Evolutionary conservation across 768 basidiomycete genomes (phyloP), one percentile per base, ranked within the genome.

Genomic region (Collybia sordida): DNA sequence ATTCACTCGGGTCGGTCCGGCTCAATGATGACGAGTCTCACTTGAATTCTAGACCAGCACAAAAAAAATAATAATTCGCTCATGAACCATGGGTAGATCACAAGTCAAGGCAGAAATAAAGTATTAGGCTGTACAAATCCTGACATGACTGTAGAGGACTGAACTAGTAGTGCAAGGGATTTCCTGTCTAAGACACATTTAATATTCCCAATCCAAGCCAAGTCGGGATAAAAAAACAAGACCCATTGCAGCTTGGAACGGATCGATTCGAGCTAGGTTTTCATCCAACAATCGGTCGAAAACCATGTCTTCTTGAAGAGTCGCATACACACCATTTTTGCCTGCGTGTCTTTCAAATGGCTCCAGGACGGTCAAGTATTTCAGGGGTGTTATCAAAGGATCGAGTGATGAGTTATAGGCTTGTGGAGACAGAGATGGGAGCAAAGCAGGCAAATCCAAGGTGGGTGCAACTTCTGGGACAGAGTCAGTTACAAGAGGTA

Each of bases 231-330:
- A 59, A 41, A 73, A 66, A 5, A 73, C 67, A 24, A 78, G 59
- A 18, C 74, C 74, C 74, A 79, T 78, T 7, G 78, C 71, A n/a
- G 72, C 75, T 49, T 71, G 68, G 52, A 79, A 78, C 18, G 76
- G 72, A 48, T 73, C 72, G 18, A 60, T 59, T 27, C 48, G 51
- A 4, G 60, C 64, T 35, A 77, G 57, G 9, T 56, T 59, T 27
- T 69, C 66, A 49, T 72, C 66, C 6, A 74, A 56, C 49, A 76
- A 55, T 19, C 61, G 61, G 21, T 63, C 59, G 39, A 68, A 54
- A 35, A 74, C 48, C 22, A 53, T 56, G 17, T 61, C 52, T 43
- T 62, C 50, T 23, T 53, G 51, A 56, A 62, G 46, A 3, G 52
- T 50, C 6, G 41, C 31, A 24, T 62, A 64, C 6, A 49, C 54